Conservation (phyloP, 257 asterid genomes). For the Scutellaria galericulata region DNA sequence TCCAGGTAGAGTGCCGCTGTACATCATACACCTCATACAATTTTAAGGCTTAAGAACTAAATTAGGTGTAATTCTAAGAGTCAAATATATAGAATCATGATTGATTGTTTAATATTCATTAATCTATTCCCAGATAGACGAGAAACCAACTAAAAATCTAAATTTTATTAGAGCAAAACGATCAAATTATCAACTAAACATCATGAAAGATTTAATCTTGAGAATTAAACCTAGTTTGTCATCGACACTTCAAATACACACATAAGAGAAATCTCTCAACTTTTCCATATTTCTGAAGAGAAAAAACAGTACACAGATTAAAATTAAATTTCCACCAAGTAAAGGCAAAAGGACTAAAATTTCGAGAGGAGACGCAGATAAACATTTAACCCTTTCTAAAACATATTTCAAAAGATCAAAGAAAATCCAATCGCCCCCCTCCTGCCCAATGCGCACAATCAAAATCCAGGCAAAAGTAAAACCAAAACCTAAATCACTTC, state of each 20-base stretch:
- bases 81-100: background rate
- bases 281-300: slow-evolving; percentile 11
- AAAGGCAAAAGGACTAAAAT: background rate
- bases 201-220: slow-evolving; percentile 22
- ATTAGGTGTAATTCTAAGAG: background rate
- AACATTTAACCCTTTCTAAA: background rate
- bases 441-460: background rate
- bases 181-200: background rate
- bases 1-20: background rate
- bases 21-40: background rate
- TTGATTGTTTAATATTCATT: background rate
- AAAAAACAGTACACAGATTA: background rate
- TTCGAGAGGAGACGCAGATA: background rate
- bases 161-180: background rate
- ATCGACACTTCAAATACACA: background rate
- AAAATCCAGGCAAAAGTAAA: background rate
- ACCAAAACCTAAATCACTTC: background rate
- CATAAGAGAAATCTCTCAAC: background rate
- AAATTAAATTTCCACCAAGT: background rate
- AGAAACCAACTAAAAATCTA: background rate
- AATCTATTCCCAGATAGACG: background rate
- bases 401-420: background rate
- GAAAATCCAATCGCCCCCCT: background rate
- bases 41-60: background rate
- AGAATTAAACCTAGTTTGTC: background rate